Evolutionary conservation across 2,329 filamentous ascomycete genomes (phyloP), one percentile per base, ranked within the genome.

Genomic region (Diplodia intermedia): DNA sequence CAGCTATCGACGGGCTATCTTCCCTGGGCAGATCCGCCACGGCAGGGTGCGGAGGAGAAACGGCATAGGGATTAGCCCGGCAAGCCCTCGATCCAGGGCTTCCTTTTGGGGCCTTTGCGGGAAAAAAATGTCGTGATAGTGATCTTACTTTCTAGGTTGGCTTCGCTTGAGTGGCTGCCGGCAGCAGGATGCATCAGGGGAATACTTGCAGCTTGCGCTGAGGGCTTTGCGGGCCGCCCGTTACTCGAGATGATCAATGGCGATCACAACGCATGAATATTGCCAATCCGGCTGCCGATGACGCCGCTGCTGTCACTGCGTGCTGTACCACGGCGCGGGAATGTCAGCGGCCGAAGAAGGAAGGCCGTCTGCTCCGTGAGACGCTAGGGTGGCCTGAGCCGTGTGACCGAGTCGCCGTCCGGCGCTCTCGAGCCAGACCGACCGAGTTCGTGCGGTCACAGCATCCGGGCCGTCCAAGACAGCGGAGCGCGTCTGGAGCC

Each of bases 121-220:
- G 60, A 63, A 63, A 63, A 55, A 52, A 31, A 55, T 67, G 65
- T 60, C 56, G 65, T 67, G 65, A 62, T 38, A 60, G 43, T 61
- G 54, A 62, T 62, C 62, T 50, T 63, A 52, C 60, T 63, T 52
- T 38, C 60, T 63, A 52, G 60, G 60, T 63, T 63, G 60, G 60
- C 62, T 31, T 31, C 55, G 65, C 43, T 33, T 62, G 47, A 56
- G 20, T 57, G n/a, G 55, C 47, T 38, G 65, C 65, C 43, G 43
- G 15, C 65, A 57, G 40, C 55, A 61, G 23, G 31, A 65, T 43
- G 62, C 65, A 69, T 67, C 69, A 72, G 72, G 70, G 71, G 71
- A 76, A 75, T 72, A 77, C 76, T 75, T 77, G 78, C 76, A 78
- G 77, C 77, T 71, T 73, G 73, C 75, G 76, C 77, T 79, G 77